Evolutionary conservation across 176 grass and related monocot genomes (phyloP), one percentile per base, ranked within the genome.

Genomic region (Eremochloa ophiuroides): DNA sequence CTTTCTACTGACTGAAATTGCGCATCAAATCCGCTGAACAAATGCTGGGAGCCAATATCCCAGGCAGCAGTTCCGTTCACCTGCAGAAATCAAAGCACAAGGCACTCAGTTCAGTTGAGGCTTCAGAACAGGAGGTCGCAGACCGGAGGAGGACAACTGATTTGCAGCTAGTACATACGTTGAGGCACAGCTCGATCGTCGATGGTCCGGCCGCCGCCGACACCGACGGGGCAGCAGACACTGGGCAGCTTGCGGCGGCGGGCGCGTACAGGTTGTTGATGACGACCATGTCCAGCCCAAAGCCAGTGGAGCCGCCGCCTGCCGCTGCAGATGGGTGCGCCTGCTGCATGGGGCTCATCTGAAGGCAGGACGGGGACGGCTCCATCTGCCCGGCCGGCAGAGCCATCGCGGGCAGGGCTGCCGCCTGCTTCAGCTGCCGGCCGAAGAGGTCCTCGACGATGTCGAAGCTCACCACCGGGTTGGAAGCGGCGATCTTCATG

Each of bases 401-500:
- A 26, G 83, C 71, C 70, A 79, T 82, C 29, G 73, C 69, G 3
- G 83, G 25, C 26, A 83, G 48, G 61, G 75, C 35, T 77, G 77
- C 83, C 56, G 76, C 50, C 55, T 81, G 81, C 80, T 78, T 91
- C 48, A 90, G 85, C 73, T 95, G 88, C 87, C 89, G 69, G 73
- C 86, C 71, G 63, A 93, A 88, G 53, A 91, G 89, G 75, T 89
- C 86, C 29, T 94, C 88, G 40, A 93, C 76, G 40, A 89, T 86
- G 74, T 90, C 84, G 91, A 91, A 89, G 82, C 89, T 91, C 71
- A 89, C 66, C 74, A 85, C 80, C 60, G 93, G 93, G 62, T 93
- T 93, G 35, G 85, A 92, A 7, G 91, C 85, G 38, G 97, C 91
- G 48, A 99, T 90, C 73, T 87, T 96, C 93, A 93, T 99, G 51